These are phyloP conservation scores for Gnomoniopsis smithogilvyi DNA, from an alignment of 2,329 filamentous ascomycete species.

Conservation along the genomic window DNA sequence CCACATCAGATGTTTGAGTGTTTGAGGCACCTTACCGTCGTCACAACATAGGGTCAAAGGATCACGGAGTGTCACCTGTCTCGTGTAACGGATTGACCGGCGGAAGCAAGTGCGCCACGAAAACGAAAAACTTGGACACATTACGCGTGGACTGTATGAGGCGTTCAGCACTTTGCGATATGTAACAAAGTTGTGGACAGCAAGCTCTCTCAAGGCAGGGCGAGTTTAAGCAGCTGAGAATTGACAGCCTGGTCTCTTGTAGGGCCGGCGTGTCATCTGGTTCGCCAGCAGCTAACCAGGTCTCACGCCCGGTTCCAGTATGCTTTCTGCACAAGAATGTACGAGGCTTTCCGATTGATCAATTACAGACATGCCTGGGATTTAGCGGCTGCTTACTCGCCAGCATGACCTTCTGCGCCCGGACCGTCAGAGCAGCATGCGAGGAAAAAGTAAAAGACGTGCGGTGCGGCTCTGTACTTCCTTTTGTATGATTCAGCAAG, in stretches of 20 bases:
- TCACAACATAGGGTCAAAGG: not conserved
- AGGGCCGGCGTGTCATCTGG: constrained; percentile 6
- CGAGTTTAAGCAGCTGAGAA: constrained; percentile 5
- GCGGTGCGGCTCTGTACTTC: constrained; percentile 10
- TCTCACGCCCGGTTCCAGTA: not conserved
- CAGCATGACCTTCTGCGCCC: not conserved
- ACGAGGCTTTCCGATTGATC: constrained; percentile 16
- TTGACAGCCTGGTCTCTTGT: constrained; percentile 6
- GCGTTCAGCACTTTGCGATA: not conserved
- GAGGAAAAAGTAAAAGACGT: not conserved
- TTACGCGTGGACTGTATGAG: constrained; percentile 1
- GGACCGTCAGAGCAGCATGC: not conserved
- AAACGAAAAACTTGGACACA: constrained; percentile 1
- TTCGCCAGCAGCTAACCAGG: constrained; percentile 2
- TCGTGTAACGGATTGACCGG: not conserved
- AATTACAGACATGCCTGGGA: constrained; percentile 6
- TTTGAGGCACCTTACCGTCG: constrained; percentile 4
- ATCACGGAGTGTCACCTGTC: not conserved
- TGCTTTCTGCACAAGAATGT: constrained; percentile 5
- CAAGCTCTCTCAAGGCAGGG: constrained; percentile 11
- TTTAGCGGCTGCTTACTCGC: constrained; percentile 3
- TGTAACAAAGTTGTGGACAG: constrained; percentile 2
- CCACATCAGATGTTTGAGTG: constrained; percentile 4
- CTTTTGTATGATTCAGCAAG: constrained; percentile 4
- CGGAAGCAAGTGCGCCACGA: not conserved